These are phyloP conservation scores for Rubia yunnanensis DNA, from an alignment of 257 asterid species.

Conservation along the genomic window DNA sequence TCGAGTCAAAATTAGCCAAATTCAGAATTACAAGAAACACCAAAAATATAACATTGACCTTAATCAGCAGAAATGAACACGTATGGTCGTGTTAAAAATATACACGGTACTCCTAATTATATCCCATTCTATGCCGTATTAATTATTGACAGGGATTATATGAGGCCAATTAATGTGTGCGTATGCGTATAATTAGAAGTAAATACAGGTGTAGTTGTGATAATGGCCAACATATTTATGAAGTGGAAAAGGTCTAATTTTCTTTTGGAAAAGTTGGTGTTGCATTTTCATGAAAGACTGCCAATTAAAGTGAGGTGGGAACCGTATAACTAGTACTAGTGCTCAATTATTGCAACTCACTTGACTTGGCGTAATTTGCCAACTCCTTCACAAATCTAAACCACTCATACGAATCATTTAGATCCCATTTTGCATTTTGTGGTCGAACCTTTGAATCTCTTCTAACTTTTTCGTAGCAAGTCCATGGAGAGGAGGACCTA, in stretches of 20 bases:
- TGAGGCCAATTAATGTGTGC: background rate
- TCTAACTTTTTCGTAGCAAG: background rate
- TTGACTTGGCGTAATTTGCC: background rate
- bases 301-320: constrained; percentile 18
- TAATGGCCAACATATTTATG: constrained; percentile 17
- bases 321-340: background rate
- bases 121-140: background rate
- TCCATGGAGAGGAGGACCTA: background rate
- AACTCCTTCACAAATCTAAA: background rate
- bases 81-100: background rate
- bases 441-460: constrained; percentile 9
- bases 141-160: background rate
- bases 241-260: constrained; percentile 8
- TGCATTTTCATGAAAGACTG: constrained; percentile 1
- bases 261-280: constrained; percentile 5
- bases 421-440: background rate
- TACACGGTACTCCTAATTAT: background rate
- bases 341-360: constrained; percentile 26
- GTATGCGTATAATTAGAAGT: background rate
- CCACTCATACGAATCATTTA: background rate
- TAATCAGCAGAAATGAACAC: too few species aligned
- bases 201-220: constrained; percentile 8
- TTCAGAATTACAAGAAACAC: too few species aligned
- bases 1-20: too few species aligned
- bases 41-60: too few species aligned